phyloP scores from a whole-genome alignment of 805 yeast species.

The Kazachstania bromeliacearum region DNA sequence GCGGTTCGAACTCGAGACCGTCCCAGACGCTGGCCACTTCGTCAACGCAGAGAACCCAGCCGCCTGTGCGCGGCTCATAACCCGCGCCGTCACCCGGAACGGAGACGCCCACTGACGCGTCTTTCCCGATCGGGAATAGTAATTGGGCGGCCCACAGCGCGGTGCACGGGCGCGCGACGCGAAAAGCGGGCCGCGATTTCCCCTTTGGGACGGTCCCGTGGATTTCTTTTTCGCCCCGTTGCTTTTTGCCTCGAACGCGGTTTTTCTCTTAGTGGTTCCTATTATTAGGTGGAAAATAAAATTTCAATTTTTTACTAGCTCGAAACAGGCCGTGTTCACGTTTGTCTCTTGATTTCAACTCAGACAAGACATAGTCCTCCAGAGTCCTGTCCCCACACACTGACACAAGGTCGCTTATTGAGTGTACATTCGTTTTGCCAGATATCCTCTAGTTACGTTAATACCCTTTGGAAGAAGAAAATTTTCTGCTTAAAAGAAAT shows the following conservation, averaged over 20 bases:
- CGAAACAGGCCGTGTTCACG: no score
- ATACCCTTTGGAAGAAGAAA: no score
- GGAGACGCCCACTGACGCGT: constrained; percentile 4
- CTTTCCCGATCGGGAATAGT: constrained; percentile 2
- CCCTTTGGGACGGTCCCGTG: background rate
- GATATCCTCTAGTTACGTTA: no score
- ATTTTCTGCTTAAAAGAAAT: no score
- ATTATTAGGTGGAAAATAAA: no score
- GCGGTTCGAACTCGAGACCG: constrained; percentile 56
- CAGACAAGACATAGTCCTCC: no score
- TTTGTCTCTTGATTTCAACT: no score
- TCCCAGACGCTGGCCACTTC: constrained; percentile 84
- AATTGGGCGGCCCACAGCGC: constrained; percentile 1
- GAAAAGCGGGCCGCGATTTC: background rate
- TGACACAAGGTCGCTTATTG: no score
- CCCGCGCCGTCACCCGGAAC: constrained; percentile 36
- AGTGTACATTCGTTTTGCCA: no score
- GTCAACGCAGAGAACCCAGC: constrained; percentile 77
- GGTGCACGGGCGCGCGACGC: background rate
- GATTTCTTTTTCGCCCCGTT: background rate
- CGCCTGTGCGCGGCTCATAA: constrained; percentile 56
- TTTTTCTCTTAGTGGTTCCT: no score
- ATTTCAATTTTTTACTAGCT: no score
- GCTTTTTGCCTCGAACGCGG: background rate
- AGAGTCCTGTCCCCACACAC: no score